These are phyloP conservation scores for Coniosporium apollinis DNA, from an alignment of 495 filamentous ascomycete genomes.

Conservation along the genomic window DNA sequence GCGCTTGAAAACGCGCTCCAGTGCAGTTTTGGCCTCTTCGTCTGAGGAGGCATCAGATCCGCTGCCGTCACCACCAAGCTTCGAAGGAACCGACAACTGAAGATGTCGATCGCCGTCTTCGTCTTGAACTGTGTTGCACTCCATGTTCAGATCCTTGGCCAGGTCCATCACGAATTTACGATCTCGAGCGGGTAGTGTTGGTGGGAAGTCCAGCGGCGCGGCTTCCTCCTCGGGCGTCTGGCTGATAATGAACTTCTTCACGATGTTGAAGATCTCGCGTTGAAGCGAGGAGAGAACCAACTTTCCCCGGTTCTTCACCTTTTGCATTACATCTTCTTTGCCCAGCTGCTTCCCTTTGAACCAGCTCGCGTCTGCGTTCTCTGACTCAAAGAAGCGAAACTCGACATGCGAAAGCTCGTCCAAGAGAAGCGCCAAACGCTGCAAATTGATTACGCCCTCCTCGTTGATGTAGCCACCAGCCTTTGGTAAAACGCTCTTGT, in stretches of 20 bases:
- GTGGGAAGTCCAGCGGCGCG: slow-evolving; percentile 49
- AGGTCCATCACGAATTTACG: slow-evolving; percentile 83
- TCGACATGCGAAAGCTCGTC: slow-evolving; percentile 75
- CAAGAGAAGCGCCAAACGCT: slow-evolving; percentile 60
- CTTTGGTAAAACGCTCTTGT: slow-evolving; percentile 76
- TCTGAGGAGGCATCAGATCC: slow-evolving; percentile 53
- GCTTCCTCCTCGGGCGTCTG: slow-evolving; percentile 29
- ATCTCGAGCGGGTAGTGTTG: slow-evolving; percentile 63
- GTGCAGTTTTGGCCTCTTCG: slow-evolving; percentile 69
- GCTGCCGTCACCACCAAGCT: slow-evolving; percentile 35
- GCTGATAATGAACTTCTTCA: slow-evolving; percentile 66
- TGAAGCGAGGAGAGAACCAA: slow-evolving; percentile 67
- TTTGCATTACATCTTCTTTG: slow-evolving; percentile 43
- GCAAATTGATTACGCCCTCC: slow-evolving; percentile 72
- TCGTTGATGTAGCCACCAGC: slow-evolving; percentile 96
- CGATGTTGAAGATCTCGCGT: slow-evolving; percentile 60
- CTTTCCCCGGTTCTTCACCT: slow-evolving; percentile 39
- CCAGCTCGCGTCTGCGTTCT: slow-evolving; percentile 79
- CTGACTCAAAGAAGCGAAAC: slow-evolving; percentile 77
- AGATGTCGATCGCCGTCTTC: slow-evolving; percentile 68
- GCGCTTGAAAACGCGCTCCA: slow-evolving; percentile 65
- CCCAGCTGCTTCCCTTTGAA: slow-evolving; percentile 65
- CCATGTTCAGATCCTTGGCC: slow-evolving; percentile 60
- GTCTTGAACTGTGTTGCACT: slow-evolving; percentile 66
- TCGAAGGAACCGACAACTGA: slow-evolving; percentile 49